Evolutionary conservation across 306 rosid genomes (phyloP).

Genomic region (Gillenia trifoliata): DNA sequence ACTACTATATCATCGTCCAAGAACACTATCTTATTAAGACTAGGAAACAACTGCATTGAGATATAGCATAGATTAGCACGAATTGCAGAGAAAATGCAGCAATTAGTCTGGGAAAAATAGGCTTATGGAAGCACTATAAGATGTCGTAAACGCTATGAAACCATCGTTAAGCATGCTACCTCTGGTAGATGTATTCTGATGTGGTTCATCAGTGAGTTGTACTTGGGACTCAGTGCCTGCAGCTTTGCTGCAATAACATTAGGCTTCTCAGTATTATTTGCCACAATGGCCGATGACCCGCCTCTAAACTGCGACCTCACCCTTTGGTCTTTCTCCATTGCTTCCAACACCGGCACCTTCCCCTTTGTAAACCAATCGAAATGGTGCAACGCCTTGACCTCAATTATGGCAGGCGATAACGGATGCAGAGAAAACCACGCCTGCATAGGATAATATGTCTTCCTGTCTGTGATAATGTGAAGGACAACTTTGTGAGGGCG

Average conservation of each 20-base stretch:
- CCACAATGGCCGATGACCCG: constrained; percentile 88
- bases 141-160: not conserved
- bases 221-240: constrained; percentile 97
- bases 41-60: constrained; percentile 75
- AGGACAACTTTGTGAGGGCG: constrained; percentile 62
- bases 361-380: constrained; percentile 95
- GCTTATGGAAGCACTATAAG: not conserved
- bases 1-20: constrained; percentile 90
- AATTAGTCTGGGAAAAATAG: not conserved
- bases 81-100: not conserved
- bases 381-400: constrained; percentile 98
- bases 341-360: constrained; percentile 94
- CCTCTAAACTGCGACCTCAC: constrained; percentile 87
- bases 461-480: constrained; percentile 84
- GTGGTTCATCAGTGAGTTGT: constrained; percentile 96
- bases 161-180: constrained; percentile 40
- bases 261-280: constrained; percentile 78
- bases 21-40: constrained; percentile 88
- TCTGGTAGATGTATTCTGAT: constrained; percentile 93
- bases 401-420: constrained; percentile 79
- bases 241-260: constrained; percentile 78
- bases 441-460: constrained; percentile 96
- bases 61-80: constrained; percentile 16
- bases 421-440: constrained; percentile 97
- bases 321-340: constrained; percentile 93